phyloP scores from a whole-genome alignment of 2,329 filamentous ascomycete genomes.

The Rasamsonia emersonii region DNA sequence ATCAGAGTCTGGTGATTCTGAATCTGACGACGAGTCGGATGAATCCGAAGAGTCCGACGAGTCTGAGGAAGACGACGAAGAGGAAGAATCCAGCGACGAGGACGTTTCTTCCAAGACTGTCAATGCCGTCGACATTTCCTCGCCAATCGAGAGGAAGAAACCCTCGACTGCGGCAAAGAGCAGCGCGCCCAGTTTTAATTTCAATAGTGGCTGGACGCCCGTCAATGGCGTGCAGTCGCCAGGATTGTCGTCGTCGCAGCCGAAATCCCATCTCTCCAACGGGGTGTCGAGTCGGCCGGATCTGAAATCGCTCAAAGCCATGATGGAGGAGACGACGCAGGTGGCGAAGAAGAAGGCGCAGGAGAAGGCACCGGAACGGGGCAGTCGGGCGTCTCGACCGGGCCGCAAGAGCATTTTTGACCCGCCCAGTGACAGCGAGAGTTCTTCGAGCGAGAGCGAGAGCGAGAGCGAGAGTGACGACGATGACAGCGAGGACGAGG shows the following conservation, averaged over 20 bases:
- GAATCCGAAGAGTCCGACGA: constrained; percentile 7
- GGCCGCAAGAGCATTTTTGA: not conserved
- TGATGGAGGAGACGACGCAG: not conserved
- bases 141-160: not conserved
- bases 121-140: no score
- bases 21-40: constrained; percentile 13
- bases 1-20: no score
- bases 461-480: constrained; percentile 8
- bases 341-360: not conserved
- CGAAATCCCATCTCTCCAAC: not conserved
- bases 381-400: not conserved
- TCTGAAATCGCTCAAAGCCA: not conserved
- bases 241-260: no score
- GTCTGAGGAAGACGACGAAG: constrained; percentile 1
- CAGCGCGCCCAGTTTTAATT: not conserved
- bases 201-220: not conserved
- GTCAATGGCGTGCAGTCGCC: no score
- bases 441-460: no score
- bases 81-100: not conserved
- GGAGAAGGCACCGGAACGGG: not conserved
- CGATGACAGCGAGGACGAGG: constrained; percentile 7
- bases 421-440: no score
- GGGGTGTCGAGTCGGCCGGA: not conserved
- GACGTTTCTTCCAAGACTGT: no score
- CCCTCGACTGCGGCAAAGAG: not conserved